Evolutionary conservation across 345 rosid species (phyloP).

Genomic region (Eucalyptus grandis): DNA sequence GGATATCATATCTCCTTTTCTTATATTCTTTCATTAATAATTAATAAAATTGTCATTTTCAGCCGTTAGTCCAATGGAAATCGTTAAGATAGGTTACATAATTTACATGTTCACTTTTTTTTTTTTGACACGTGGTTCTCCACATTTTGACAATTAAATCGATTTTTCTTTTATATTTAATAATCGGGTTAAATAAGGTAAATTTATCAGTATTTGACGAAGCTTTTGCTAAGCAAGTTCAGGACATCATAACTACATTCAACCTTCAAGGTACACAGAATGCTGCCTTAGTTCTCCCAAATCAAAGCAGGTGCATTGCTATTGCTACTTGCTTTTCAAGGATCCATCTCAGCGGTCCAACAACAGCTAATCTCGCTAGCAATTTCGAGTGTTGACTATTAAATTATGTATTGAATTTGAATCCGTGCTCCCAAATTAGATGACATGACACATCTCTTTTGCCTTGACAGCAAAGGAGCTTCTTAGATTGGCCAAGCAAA

Average conservation of each 20-base stretch:
- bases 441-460: not conserved
- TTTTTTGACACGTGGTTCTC: not conserved
- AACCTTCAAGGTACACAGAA: not conserved
- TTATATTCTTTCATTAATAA: too few species aligned
- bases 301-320: not conserved
- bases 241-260: not conserved
- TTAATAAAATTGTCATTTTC: not conserved
- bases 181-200: not conserved
- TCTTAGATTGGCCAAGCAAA: too few species aligned
- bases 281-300: not conserved
- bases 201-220: not conserved
- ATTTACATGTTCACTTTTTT: not conserved
- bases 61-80: too few species aligned
- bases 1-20: not conserved
- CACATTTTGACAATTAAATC: not conserved
- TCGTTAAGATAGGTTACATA: too few species aligned
- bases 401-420: not conserved
- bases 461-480: not conserved
- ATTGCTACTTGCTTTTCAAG: not conserved
- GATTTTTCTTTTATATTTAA: not conserved
- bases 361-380: not conserved
- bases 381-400: not conserved
- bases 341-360: not conserved
- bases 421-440: not conserved
- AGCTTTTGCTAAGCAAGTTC: not conserved